Conservation (phyloP, 2,329 filamentous ascomycete genomes). For the Xylaria sp. region DNA sequence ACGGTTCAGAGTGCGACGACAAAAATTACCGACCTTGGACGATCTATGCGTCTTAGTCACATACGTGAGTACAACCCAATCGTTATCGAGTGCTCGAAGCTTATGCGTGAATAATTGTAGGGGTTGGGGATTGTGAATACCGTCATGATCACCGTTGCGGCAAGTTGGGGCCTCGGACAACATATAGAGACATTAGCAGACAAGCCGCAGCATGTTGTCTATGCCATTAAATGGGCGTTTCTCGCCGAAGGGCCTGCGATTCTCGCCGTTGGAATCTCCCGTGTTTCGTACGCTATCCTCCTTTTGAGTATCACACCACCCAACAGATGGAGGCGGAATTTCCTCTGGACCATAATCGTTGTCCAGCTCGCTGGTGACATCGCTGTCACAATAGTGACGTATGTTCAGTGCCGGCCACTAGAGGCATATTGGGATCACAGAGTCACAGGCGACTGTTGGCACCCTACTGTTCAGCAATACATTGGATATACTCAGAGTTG, state of each 20-base stretch:
- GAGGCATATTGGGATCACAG: not conserved
- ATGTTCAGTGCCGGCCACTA: not conserved
- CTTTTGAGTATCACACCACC: not conserved
- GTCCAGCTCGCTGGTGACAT: not conserved
- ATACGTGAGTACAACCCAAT: too few species aligned
- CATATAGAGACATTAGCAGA: not conserved
- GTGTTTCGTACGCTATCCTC: not conserved
- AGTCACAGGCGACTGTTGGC: not conserved
- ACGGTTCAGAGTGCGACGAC: not conserved
- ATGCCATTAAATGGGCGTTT: not conserved
- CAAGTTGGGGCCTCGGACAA: not conserved
- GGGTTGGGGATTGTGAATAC: slow-evolving; percentile 1
- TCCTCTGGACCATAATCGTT: not conserved
- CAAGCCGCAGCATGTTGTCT: not conserved
- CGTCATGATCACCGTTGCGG: not conserved
- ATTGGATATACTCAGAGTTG: not conserved
- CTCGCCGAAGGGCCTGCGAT: not conserved
- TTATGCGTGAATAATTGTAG: not conserved
- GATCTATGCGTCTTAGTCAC: too few species aligned
- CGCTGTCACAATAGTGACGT: not conserved
- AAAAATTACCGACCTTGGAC: too few species aligned
- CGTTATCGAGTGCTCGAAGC: not conserved
- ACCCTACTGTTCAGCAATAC: not conserved
- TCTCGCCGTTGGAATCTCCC: not conserved
- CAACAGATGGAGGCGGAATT: not conserved